These are phyloP conservation scores for Lepidopterella palustris DNA, from an alignment of 495 filamentous ascomycete genomes.

Conservation along the genomic window DNA sequence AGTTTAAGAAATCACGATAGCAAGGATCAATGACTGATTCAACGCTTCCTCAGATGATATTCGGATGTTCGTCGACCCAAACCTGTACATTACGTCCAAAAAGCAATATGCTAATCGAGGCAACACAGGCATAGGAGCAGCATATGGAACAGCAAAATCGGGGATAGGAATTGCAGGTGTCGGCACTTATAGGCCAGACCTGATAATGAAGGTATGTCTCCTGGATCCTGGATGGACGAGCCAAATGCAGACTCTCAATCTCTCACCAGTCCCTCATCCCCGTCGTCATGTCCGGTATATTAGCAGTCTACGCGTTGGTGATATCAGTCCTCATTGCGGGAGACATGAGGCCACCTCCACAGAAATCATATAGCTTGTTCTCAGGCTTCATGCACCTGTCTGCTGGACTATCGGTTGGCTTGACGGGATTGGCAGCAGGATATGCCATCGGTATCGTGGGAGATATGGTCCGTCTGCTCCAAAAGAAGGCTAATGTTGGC, in stretches of 20 bases:
- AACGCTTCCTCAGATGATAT: slow-evolving; percentile 55
- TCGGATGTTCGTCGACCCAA: slow-evolving; percentile 64
- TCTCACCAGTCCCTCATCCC: slow-evolving; percentile 71
- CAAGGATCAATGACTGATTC: slow-evolving; percentile 4
- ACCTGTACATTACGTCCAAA: neutral
- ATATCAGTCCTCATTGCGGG: slow-evolving; percentile 90
- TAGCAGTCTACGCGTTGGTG: slow-evolving; percentile 95
- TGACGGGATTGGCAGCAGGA: slow-evolving; percentile 90
- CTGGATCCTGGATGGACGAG: neutral
- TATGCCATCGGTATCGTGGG: slow-evolving; percentile 96
- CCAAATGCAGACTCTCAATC: neutral
- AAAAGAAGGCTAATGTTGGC: neutral
- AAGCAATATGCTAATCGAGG: slow-evolving; percentile 8
- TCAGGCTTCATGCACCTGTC: slow-evolving; percentile 89
- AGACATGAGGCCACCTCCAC: slow-evolving; percentile 63
- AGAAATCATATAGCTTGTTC: slow-evolving; percentile 68
- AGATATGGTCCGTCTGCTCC: slow-evolving; percentile 56
- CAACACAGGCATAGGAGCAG: slow-evolving; percentile 71
- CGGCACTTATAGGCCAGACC: slow-evolving; percentile 81
- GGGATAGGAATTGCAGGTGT: slow-evolving; percentile 95
- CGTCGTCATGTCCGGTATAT: slow-evolving; percentile 99
- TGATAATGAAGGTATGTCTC: slow-evolving; percentile 88
- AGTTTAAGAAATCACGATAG: slow-evolving; percentile 41
- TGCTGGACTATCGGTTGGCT: slow-evolving; percentile 82
- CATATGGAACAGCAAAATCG: slow-evolving; percentile 95